Evolutionary conservation across 495 filamentous ascomycete species (phyloP).

Genomic region (Tuber melanosporum): DNA sequence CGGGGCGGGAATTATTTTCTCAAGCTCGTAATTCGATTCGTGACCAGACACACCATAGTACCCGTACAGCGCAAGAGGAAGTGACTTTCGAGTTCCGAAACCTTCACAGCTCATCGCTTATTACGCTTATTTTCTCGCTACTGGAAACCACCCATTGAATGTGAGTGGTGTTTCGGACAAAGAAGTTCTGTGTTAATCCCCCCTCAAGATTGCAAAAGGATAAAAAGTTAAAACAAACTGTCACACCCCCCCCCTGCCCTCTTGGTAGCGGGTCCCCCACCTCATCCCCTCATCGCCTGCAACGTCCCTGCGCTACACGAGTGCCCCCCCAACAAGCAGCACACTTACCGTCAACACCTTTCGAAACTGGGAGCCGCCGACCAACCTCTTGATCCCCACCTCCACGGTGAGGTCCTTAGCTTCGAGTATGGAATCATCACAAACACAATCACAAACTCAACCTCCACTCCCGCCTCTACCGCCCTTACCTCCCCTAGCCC

Average conservation of each 20-base stretch:
- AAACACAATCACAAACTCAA: constrained; percentile 15
- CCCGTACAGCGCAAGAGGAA: neutral
- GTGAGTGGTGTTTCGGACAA: neutral
- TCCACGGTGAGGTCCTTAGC: neutral
- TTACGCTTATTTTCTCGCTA: neutral
- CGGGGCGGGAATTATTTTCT: neutral
- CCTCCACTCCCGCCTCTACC: constrained; percentile 13
- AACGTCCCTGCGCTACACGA: neutral
- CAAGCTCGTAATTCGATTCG: neutral
- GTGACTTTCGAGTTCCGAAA: neutral
- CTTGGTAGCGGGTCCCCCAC: neutral
- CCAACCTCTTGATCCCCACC: neutral
- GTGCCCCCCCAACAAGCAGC: neutral
- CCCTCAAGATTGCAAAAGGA: neutral
- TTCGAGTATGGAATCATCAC: constrained; percentile 17
- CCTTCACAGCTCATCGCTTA: neutral
- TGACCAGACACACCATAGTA: neutral
- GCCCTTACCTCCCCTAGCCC: constrained; percentile 2
- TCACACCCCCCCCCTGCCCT: neutral
- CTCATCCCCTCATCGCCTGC: neutral
- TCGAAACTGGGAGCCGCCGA: neutral
- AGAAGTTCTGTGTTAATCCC: neutral
- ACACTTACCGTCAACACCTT: neutral
- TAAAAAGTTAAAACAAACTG: neutral
- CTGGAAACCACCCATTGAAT: neutral